These are phyloP conservation scores for Candida sp. DNA, from an alignment of 1,139 yeast species.

Conservation along the genomic window DNA sequence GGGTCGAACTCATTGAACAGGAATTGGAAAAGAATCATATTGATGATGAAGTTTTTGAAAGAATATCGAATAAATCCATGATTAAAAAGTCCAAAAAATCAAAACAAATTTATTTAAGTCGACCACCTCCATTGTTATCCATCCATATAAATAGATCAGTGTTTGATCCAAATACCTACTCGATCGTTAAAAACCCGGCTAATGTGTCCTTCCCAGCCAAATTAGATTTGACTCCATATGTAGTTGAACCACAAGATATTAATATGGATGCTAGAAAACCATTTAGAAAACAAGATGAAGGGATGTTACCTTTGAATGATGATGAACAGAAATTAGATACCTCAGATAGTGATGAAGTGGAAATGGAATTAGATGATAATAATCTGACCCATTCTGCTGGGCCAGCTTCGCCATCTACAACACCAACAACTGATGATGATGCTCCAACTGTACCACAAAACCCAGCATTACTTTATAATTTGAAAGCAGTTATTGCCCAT, in stretches of 20 bases:
- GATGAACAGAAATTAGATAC: neutral
- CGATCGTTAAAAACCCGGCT: constrained; percentile 80
- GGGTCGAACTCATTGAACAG: constrained; percentile 53
- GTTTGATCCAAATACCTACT: constrained; percentile 82
- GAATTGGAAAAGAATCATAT: constrained; percentile 67
- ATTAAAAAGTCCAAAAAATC: constrained; percentile 75
- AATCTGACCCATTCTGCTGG: constrained; percentile 1
- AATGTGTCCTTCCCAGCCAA: constrained; percentile 71
- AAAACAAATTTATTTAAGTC: constrained; percentile 73
- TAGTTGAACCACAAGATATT: constrained; percentile 66
- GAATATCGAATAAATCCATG: constrained; percentile 71
- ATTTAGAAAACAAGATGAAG: constrained; percentile 58
- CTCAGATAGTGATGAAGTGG: constrained; percentile 7
- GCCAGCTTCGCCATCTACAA: constrained; percentile 8
- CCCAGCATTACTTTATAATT: constrained; percentile 53
- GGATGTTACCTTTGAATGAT: constrained; percentile 2
- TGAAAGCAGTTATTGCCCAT: constrained; percentile 86
- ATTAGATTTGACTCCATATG: constrained; percentile 64
- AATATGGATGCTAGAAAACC: constrained; percentile 79
- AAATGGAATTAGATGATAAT: constrained; percentile 4
- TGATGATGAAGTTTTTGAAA: constrained; percentile 75
- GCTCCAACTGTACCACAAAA: constrained; percentile 6
- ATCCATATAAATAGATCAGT: constrained; percentile 91
- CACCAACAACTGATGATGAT: constrained; percentile 9
- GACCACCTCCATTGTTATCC: constrained; percentile 83